These are phyloP conservation scores for Penicillium lividum DNA, from an alignment of 495 filamentous ascomycete genomes.

Conservation along the genomic window DNA sequence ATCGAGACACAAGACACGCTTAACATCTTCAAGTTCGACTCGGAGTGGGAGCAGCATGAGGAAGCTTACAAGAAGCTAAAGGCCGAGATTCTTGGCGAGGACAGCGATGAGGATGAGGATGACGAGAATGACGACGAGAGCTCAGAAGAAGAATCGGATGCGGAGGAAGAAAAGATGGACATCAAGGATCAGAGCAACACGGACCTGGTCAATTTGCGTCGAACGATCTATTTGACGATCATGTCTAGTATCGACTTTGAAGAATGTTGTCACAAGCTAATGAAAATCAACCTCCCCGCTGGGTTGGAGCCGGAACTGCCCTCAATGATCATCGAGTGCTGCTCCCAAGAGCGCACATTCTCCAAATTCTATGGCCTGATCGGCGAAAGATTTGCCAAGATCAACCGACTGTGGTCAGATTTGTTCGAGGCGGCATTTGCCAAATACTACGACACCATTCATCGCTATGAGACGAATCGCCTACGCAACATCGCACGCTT, in stretches of 20 bases:
- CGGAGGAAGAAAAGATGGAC: slow-evolving; percentile 74
- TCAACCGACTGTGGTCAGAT: slow-evolving; percentile 92
- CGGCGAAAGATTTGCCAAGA: slow-evolving; percentile 90
- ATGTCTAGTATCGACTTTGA: slow-evolving; percentile 94
- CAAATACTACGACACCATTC: slow-evolving; percentile 96
- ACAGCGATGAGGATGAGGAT: slow-evolving; percentile 72
- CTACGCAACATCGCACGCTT: slow-evolving; percentile 93
- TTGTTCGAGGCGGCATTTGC: slow-evolving; percentile 85
- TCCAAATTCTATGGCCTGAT: slow-evolving; percentile 95
- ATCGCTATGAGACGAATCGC: slow-evolving; percentile 92
- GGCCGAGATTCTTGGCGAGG: slow-evolving; percentile 93
- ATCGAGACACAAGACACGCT: slow-evolving; percentile 80
- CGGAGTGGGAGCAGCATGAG: slow-evolving; percentile 88
- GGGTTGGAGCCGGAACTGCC: slow-evolving; percentile 89
- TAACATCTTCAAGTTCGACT: slow-evolving; percentile 94
- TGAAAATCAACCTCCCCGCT: slow-evolving; percentile 86
- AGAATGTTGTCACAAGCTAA: slow-evolving; percentile 92
- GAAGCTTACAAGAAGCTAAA: slow-evolving; percentile 85
- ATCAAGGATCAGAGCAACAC: slow-evolving; percentile 98
- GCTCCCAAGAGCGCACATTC: slow-evolving; percentile 92
- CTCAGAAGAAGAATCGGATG: slow-evolving; percentile 76
- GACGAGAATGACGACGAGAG: slow-evolving; percentile 72
- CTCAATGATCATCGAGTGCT: slow-evolving; percentile 95
- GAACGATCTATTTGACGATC: slow-evolving; percentile 95
- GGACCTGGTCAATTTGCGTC: slow-evolving; percentile 87